Conservation (phyloP, 345 rosid species). For the Aethionema arabicum region DNA sequence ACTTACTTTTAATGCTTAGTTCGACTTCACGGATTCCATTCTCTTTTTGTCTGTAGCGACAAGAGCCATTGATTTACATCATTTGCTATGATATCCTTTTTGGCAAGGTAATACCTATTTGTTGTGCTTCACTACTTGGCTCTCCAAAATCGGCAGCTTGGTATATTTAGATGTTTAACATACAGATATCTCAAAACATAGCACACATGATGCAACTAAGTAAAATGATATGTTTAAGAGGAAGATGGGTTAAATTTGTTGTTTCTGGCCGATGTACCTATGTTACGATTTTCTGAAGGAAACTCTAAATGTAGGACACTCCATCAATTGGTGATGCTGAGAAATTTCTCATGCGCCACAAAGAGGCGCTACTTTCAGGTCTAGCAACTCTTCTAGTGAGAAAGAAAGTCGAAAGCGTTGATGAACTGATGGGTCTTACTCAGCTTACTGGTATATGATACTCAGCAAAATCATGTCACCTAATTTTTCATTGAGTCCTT, state of each 20-base stretch:
- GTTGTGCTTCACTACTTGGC: background rate
- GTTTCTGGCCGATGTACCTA: background rate
- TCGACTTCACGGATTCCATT: background rate
- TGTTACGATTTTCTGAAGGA: constrained; percentile 25
- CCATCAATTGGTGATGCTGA: constrained; percentile 71
- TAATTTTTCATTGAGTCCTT: background rate
- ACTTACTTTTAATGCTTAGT: constrained; percentile 4
- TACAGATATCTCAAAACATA: background rate
- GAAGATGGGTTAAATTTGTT: background rate
- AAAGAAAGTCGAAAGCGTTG: constrained; percentile 55
- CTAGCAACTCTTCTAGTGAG: constrained; percentile 64
- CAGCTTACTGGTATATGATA: constrained; percentile 48
- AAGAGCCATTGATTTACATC: constrained; percentile 67
- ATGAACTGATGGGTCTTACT: constrained; percentile 56
- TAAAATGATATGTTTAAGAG: background rate
- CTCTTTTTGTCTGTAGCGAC: constrained; percentile 51
- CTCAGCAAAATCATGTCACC: background rate
- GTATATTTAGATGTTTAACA: background rate
- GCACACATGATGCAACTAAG: background rate
- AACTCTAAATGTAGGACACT: constrained; percentile 45
- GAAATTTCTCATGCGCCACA: constrained; percentile 59
- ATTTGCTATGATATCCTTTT: constrained; percentile 72
- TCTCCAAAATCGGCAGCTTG: background rate
- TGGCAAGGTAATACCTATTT: constrained; percentile 54
- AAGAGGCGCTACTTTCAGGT: constrained; percentile 52